A percentile compares a stretch with the other conserved stretches of the same genome.
Conservation (phyloP, 2,329 filamentous ascomycete species). For the Xylariaceae sp. region DNA sequence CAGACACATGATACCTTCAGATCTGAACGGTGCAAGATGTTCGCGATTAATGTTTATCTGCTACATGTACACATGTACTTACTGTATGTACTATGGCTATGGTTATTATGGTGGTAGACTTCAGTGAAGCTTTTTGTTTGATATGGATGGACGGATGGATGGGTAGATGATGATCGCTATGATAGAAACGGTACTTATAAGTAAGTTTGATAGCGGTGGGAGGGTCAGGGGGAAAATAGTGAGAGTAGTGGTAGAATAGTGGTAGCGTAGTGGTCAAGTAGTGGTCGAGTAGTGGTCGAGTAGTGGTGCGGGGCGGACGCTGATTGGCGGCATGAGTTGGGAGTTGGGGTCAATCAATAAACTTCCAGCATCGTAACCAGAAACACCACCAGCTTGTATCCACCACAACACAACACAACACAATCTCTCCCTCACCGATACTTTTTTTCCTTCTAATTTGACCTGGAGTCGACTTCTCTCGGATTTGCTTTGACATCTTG, state of each 20-base stretch:
- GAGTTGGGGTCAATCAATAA: conserved; percentile 18
- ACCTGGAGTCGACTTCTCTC: conserved; percentile 31
- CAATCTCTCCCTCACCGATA: conserved; percentile 37
- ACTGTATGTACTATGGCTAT: background rate
- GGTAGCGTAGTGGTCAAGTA: too few relatives aligned
- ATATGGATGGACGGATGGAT: background rate
- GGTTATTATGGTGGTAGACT: conserved; percentile 1
- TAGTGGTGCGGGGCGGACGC: conserved; percentile 20
- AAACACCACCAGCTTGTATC: conserved; percentile 30
- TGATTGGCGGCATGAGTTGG: conserved; percentile 26
- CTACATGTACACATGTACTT: too few relatives aligned
- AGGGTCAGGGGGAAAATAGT: conserved; percentile 2
- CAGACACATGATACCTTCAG: too few relatives aligned
- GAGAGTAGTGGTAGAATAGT: too few relatives aligned
- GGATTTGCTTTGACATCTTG: conserved; percentile 3
- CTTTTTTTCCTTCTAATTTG: conserved; percentile 28
- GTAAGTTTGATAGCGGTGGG: conserved; percentile 1
- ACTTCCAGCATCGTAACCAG: conserved; percentile 33
- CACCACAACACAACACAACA: conserved; percentile 28
- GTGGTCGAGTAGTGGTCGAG: too few relatives aligned
- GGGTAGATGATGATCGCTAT: background rate
- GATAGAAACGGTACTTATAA: background rate
- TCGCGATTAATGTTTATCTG: too few relatives aligned
- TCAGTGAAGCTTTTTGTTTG: background rate
- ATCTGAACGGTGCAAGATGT: too few relatives aligned